Base-by-base conservation (phyloP, 176 grass and related monocot species). In the Eragrostis curvula region DNA sequence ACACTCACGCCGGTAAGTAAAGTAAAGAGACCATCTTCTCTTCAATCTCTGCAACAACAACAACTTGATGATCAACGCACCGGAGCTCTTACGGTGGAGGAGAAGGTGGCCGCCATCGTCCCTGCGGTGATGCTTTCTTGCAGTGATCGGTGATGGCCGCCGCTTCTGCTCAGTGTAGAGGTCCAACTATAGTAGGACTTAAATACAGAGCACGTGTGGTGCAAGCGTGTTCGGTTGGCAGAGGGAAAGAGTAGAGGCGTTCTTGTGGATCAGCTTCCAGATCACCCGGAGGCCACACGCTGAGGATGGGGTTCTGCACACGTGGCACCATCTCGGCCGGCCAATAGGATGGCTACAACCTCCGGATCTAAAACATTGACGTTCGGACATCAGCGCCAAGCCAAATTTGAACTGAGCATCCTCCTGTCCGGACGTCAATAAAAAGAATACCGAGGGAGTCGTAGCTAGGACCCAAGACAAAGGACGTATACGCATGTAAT, bases 51-150 rank as follows among this genome's bases (percentile, higher is more conserved):
- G 30, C 63, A 66, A 20, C 32, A 18, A 36, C 29, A 65, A 36
- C 1, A 3, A n/a, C n/a, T 5, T 2, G 0, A 16, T 17, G 1
- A 4, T 0, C 4, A 3, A 57, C 68, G 63, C 84, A 98, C 95
- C 77, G 92, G 92, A 42, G 89, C 88, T 83, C 95, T 90, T 14
- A 93, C 67, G 58, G 92, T 94, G 46, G 92, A 97, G 71, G 88
- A 90, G 84, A 94, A 80, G 21, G 95, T 70, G n/a, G 95, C 78
- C 8, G 95, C 90, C 95, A 92, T 94, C 73, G 43, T 77, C 4
- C 45, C 24, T 45, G 32, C 44, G 25, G 20, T 9, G 60, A 24
- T 46, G 62, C 14, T 27, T 28, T 32, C 49, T n/a, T 62, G 69
- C 70, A 66, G 50, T 39, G 48, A 58, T 56, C 28, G 40, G 17